These are phyloP conservation scores for Scheffersomyces stambukii DNA, from an alignment of 1,139 yeast species.

Conservation along the genomic window DNA sequence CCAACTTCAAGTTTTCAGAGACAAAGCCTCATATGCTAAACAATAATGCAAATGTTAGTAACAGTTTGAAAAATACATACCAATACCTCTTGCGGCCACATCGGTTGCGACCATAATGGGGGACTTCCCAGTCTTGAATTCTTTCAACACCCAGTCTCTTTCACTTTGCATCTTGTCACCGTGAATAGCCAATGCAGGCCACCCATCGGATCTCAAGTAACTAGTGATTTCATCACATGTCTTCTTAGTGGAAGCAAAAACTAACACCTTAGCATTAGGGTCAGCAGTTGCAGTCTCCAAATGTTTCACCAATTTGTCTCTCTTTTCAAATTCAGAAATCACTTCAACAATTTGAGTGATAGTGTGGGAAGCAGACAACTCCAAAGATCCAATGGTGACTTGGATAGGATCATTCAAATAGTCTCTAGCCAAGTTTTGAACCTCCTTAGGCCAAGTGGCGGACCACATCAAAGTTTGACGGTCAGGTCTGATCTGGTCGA, in stretches of 20 bases:
- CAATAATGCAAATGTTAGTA: too few species aligned
- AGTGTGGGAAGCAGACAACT: constrained; percentile 93
- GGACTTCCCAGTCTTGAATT: constrained; percentile 86
- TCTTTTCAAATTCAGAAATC: constrained; percentile 84
- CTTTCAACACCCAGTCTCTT: constrained; percentile 97
- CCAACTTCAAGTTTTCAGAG: too few species aligned
- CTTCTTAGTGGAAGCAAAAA: constrained; percentile 94
- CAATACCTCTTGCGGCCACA: constrained; percentile 99
- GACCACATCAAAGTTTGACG: constrained; percentile 99
- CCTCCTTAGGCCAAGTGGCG: constrained; percentile 99
- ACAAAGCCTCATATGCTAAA: too few species aligned
- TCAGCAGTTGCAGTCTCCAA: constrained; percentile 81
- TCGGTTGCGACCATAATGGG: constrained; percentile 99
- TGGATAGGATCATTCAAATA: constrained; percentile 91
- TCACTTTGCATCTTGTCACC: constrained; percentile 98
- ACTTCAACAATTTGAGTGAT: constrained; percentile 93
- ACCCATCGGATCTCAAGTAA: constrained; percentile 91
- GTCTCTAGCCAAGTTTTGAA: constrained; percentile 86
- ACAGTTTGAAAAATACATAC: constrained; percentile 60
- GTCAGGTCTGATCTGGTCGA: constrained; percentile 93
- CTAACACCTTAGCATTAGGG: constrained; percentile 69
- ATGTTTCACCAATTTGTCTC: constrained; percentile 83
- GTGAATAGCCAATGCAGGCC: constrained; percentile 98
- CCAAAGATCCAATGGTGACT: constrained; percentile 94
- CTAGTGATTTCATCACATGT: constrained; percentile 94